These are phyloP conservation scores for Colletotrichum noveboracense DNA, from an alignment of 2,329 filamentous ascomycete genomes.

Conservation along the genomic window DNA sequence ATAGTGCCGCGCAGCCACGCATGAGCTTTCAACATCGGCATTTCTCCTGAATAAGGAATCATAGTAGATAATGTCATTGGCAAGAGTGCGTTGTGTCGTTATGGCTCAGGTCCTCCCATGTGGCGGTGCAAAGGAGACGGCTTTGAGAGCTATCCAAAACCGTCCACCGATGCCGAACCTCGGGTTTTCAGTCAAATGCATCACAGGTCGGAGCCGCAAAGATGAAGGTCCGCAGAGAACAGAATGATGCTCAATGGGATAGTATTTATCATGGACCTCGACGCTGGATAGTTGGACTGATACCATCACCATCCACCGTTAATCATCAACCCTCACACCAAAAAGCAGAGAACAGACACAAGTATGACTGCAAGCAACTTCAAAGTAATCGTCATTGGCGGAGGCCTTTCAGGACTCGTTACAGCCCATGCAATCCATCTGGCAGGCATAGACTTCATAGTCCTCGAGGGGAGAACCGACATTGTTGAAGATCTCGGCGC, in stretches of 20 bases:
- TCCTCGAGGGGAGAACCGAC: constrained; percentile 32
- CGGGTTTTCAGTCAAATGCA: neutral
- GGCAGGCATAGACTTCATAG: constrained; percentile 37
- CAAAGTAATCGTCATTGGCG: constrained; percentile 35
- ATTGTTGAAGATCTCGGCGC: constrained; percentile 32
- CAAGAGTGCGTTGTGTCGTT: neutral
- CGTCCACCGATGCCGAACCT: neutral
- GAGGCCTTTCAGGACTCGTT: constrained; percentile 31
- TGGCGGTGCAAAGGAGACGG: neutral
- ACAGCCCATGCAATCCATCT: constrained; percentile 32
- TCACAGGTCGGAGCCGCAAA: neutral
- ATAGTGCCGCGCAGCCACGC: neutral
- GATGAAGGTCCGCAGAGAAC: neutral
- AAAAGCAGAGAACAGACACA: neutral
- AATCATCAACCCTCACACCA: neutral
- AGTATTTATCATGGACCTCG: neutral
- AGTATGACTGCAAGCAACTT: constrained; percentile 31
- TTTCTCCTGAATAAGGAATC: neutral
- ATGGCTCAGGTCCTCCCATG: neutral
- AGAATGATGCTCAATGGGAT: accelerated
- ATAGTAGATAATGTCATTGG: neutral
- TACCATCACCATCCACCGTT: neutral
- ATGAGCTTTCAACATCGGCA: neutral
- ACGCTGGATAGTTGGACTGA: neutral
- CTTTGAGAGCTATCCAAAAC: neutral